These are phyloP conservation scores for Pichia sp. DNA, from an alignment of 1,139 yeast species.

Conservation along the genomic window DNA sequence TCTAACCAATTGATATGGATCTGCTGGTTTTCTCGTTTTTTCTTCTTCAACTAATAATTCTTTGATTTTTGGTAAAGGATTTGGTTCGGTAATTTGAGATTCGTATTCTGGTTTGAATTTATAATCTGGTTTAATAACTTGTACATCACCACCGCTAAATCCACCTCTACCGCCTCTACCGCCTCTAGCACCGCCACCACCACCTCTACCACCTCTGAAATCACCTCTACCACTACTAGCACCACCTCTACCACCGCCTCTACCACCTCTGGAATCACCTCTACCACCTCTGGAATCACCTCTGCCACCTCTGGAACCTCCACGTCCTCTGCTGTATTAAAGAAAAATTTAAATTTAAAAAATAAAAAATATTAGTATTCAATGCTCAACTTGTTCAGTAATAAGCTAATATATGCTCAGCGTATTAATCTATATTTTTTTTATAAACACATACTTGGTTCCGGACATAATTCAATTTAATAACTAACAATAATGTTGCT, in stretches of 20 bases:
- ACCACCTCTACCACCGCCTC: slow-evolving; percentile 12
- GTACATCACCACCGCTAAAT: slow-evolving; percentile 15
- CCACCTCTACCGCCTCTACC: slow-evolving; percentile 14
- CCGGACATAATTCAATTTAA: slow-evolving; percentile 1
- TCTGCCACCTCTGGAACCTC: slow-evolving; percentile 7
- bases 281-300: slow-evolving; percentile 9
- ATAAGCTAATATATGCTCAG: no score
- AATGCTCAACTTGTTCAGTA: no score
- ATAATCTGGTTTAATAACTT: slow-evolving; percentile 18
- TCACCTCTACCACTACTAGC: slow-evolving; percentile 14
- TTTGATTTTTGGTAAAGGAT: slow-evolving; percentile 15
- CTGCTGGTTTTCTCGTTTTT: slow-evolving; percentile 13
- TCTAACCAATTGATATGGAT: slow-evolving; percentile 13
- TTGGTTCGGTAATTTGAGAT: slow-evolving; percentile 9
- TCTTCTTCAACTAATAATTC: slow-evolving; percentile 12
- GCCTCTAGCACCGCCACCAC: slow-evolving; percentile 11
- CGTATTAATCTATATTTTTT: no score
- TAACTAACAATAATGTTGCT: no score
- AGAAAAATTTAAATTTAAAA: not conserved
- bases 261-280: slow-evolving; percentile 13
- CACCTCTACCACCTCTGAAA: slow-evolving; percentile 4
- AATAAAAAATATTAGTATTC: not conserved
- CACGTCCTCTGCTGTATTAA: not conserved
- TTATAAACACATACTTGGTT: slow-evolving; percentile 2
- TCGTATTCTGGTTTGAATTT: slow-evolving; percentile 19